Evolutionary conservation across 768 basidiomycete species (phyloP).

Genomic region (Suillus americanus): DNA sequence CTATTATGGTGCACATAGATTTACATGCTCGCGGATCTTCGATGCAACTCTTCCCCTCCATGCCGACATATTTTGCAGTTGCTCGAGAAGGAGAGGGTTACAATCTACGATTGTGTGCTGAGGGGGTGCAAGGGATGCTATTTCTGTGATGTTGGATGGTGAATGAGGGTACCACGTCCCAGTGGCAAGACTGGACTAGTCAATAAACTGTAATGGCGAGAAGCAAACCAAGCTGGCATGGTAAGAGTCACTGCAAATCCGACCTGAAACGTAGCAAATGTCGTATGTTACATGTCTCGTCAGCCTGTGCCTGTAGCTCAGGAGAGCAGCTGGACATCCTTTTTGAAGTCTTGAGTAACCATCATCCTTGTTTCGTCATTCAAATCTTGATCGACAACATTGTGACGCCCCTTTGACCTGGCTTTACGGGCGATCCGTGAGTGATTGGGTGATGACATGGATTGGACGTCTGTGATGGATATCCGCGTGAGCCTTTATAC

Average conservation of each 20-base stretch:
- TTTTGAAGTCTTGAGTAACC: conserved; percentile 79
- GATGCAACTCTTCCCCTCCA: background rate
- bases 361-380: background rate
- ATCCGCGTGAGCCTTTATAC: background rate
- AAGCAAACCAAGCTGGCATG: conserved; percentile 28
- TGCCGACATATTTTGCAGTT: background rate
- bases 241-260: conserved; percentile 28
- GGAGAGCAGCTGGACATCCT: conserved; percentile 75
- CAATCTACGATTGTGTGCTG: no score
- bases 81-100: no score
- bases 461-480: background rate
- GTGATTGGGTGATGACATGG: background rate
- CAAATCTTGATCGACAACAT: conserved; percentile 1
- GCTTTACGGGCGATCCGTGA: conserved; percentile 82
- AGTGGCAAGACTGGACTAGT: no score
- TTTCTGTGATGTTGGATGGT: no score
- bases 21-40: background rate
- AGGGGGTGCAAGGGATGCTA: no score
- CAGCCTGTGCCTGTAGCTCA: conserved; percentile 80
- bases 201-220: no score
- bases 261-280: conserved; percentile 22
- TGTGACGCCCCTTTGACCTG: conserved; percentile 48
- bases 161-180: no score
- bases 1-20: background rate
- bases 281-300: conserved; percentile 30